phyloP scores from a whole-genome alignment of 202 grass and related monocot species.

The Schoenoplectus triqueter region DNA sequence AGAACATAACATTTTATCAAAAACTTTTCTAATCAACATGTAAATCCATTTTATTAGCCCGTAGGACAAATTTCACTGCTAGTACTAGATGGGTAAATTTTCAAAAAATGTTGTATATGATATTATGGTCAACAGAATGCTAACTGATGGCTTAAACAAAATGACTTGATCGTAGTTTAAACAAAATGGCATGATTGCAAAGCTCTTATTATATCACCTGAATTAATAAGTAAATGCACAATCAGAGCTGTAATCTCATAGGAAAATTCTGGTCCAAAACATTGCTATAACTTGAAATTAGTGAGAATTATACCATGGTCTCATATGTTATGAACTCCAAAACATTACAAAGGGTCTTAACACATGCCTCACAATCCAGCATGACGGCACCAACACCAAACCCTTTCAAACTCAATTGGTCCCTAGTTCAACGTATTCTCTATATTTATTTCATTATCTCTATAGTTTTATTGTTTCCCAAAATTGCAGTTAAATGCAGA shows the following conservation, averaged over 20 bases:
- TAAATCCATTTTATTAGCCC: neutral
- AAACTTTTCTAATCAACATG: neutral
- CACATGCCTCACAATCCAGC: neutral
- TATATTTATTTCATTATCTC: neutral
- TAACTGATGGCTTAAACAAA: neutral
- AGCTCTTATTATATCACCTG: neutral
- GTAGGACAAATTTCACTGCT: neutral
- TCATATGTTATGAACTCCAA: no score
- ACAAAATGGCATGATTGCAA: neutral
- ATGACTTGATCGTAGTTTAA: neutral
- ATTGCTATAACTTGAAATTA: neutral
- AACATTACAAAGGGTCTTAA: neutral
- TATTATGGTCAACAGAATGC: neutral
- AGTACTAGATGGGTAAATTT: neutral
- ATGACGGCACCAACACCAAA: neutral
- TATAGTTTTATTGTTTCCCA: neutral
- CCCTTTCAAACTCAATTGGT: neutral
- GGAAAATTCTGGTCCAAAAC: neutral
- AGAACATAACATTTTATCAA: neutral
- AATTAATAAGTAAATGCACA: neutral
- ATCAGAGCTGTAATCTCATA: neutral
- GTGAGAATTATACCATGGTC: neutral
- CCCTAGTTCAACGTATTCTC: neutral
- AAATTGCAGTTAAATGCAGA: neutral
- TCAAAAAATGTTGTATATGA: neutral